These are phyloP conservation scores for Bothia castanella DNA, from an alignment of 1,284 basidiomycete species.

Conservation along the genomic window DNA sequence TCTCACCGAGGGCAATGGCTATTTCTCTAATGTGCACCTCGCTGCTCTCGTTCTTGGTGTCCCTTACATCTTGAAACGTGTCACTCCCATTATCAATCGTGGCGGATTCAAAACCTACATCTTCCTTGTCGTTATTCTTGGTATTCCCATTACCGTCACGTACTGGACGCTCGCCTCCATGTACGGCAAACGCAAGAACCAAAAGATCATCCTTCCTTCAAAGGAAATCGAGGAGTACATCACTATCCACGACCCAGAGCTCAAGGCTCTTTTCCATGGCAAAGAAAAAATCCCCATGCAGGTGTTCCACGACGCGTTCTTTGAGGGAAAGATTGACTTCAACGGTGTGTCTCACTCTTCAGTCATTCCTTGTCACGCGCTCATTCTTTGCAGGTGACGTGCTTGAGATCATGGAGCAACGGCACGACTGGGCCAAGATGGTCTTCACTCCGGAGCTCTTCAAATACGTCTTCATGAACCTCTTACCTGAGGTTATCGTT, in stretches of 20 bases:
- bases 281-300: constrained; percentile 97
- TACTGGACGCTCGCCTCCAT: constrained; percentile 92
- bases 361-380: constrained; percentile 8
- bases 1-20: constrained; percentile 83
- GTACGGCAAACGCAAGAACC: constrained; percentile 80
- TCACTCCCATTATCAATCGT: constrained; percentile 72
- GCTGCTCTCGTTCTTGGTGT: constrained; percentile 72
- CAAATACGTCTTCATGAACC: constrained; percentile 87
- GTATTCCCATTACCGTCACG: constrained; percentile 72
- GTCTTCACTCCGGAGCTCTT: constrained; percentile 84
- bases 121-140: constrained; percentile 72
- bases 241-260: constrained; percentile 79
- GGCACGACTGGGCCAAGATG: constrained; percentile 96
- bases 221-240: constrained; percentile 89
- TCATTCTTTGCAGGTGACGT: constrained; percentile 67
- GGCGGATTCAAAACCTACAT: constrained; percentile 84
- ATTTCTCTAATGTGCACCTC: constrained; percentile 81
- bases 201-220: constrained; percentile 84
- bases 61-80: constrained; percentile 78
- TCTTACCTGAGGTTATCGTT: constrained; percentile 90
- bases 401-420: constrained; percentile 88
- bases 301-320: constrained; percentile 96
- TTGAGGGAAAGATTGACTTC: constrained; percentile 94
- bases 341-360: constrained; percentile 53
- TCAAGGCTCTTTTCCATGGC: constrained; percentile 76